These are phyloP conservation scores for Hymenotorrendiella dingleyae DNA, from an alignment of 2,329 filamentous ascomycete species.

Conservation along the genomic window DNA sequence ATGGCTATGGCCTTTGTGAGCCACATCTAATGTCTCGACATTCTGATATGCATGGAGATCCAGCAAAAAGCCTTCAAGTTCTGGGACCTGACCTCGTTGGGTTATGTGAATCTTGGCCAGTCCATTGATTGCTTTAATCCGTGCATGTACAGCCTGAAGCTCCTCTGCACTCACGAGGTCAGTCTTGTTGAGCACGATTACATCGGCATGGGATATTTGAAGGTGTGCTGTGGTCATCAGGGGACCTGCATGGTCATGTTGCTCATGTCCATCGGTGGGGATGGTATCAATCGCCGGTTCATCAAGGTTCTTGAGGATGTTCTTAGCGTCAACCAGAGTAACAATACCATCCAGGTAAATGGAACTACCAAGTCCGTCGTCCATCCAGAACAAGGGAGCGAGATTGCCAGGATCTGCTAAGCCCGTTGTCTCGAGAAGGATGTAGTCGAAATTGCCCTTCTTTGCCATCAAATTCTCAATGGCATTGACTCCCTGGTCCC, in stretches of 20 bases:
- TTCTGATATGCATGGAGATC: conserved; percentile 91
- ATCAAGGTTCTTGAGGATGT: conserved; percentile 76
- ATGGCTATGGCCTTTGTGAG: conserved; percentile 77
- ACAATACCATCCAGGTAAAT: conserved; percentile 98
- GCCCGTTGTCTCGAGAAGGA: conserved; percentile 91
- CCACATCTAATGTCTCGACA: conserved; percentile 66
- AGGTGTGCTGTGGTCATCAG: conserved; percentile 88
- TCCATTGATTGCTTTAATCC: conserved; percentile 82
- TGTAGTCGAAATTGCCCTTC: conserved; percentile 92
- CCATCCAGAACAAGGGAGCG: conserved; percentile 94
- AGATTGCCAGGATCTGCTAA: conserved; percentile 94
- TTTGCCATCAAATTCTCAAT: conserved; percentile 95
- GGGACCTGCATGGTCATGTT: conserved; percentile 52
- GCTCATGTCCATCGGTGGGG: conserved; percentile 36
- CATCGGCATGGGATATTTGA: conserved; percentile 94
- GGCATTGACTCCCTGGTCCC: conserved; percentile 86
- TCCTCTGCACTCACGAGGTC: conserved; percentile 72
- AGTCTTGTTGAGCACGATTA: conserved; percentile 88
- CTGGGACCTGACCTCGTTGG: conserved; percentile 69
- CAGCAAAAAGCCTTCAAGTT: conserved; percentile 78
- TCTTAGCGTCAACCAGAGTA: conserved; percentile 91
- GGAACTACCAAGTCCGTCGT: conserved; percentile 87
- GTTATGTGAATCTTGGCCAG: conserved; percentile 81
- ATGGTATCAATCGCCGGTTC: conserved; percentile 54
- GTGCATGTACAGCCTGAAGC: conserved; percentile 60